Conservation (phyloP, 345 rosid species). For the Citrus sp. region DNA sequence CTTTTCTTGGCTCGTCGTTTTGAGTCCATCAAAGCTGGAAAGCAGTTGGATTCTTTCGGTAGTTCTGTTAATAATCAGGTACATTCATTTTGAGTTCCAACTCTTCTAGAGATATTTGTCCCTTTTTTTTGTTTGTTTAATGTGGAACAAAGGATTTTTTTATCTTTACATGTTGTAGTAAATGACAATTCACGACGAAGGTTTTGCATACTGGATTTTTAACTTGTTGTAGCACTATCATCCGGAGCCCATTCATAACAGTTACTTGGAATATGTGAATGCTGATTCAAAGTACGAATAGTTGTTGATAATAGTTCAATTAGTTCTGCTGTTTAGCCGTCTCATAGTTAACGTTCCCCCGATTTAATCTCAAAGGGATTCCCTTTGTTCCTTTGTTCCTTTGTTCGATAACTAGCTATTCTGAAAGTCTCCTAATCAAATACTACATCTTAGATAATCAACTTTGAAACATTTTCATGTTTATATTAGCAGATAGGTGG, state of each 20-base stretch:
- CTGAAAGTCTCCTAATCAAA: neutral
- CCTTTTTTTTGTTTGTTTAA: neutral
- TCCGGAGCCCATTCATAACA: too few relatives aligned
- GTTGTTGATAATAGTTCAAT: too few relatives aligned
- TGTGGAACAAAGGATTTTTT: neutral
- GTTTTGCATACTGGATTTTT: neutral
- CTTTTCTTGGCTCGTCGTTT: slow-evolving; percentile 22
- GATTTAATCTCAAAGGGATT: neutral
- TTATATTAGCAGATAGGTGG: neutral
- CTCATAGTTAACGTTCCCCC: too few relatives aligned
- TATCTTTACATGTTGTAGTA: too few relatives aligned
- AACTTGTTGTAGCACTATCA: too few relatives aligned
- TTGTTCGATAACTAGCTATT: neutral
- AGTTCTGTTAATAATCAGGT: slow-evolving; percentile 17
- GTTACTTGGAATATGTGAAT: too few relatives aligned
- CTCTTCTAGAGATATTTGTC: neutral
- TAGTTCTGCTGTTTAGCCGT: too few relatives aligned
- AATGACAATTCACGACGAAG: too few relatives aligned
- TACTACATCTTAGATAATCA: neutral
- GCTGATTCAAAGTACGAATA: too few relatives aligned
- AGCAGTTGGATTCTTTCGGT: neutral
- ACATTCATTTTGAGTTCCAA: neutral
- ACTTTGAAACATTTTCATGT: neutral
- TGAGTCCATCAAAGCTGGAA: slow-evolving; percentile 27
- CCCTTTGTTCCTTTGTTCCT: neutral